Conservation (phyloP, 345 rosid genomes). For the Eucalyptus globulus region DNA sequence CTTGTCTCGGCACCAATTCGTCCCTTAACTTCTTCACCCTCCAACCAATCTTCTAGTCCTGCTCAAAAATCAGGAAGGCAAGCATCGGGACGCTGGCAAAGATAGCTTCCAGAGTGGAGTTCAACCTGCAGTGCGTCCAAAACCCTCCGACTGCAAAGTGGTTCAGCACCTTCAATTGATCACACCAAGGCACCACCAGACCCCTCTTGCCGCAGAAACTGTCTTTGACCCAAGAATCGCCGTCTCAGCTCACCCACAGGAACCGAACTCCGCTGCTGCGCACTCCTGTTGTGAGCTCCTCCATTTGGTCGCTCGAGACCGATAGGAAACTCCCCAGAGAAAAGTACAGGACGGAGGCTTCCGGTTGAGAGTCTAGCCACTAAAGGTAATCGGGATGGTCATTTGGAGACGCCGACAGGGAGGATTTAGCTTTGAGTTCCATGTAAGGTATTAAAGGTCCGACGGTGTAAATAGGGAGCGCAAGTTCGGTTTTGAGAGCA, state of each 20-base stretch:
- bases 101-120: constrained; percentile 11
- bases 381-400: too few relatives aligned
- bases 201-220: not conserved
- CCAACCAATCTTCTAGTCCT: constrained; percentile 20
- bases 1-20: not conserved
- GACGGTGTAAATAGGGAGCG: too few relatives aligned
- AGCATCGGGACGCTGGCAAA: constrained; percentile 9
- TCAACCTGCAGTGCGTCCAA: constrained; percentile 21
- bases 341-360: too few relatives aligned
- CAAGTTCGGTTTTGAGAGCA: too few relatives aligned
- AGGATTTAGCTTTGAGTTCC: too few relatives aligned
- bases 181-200: constrained; percentile 46
- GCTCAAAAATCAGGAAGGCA: constrained; percentile 4
- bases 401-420: too few relatives aligned
- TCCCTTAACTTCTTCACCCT: not conserved
- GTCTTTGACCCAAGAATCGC: not conserved
- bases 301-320: too few relatives aligned
- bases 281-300: too few relatives aligned
- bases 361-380: too few relatives aligned
- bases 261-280: too few relatives aligned
- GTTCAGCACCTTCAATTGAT: constrained; percentile 22
- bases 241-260: constrained; percentile 15
- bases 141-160: constrained; percentile 15
- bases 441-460: too few relatives aligned
- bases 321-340: too few relatives aligned